Evolutionary conservation across 192 early-diverging fungal genomes (phyloP), one percentile per base, ranked within the genome.

Genomic region (Podila horticola): DNA sequence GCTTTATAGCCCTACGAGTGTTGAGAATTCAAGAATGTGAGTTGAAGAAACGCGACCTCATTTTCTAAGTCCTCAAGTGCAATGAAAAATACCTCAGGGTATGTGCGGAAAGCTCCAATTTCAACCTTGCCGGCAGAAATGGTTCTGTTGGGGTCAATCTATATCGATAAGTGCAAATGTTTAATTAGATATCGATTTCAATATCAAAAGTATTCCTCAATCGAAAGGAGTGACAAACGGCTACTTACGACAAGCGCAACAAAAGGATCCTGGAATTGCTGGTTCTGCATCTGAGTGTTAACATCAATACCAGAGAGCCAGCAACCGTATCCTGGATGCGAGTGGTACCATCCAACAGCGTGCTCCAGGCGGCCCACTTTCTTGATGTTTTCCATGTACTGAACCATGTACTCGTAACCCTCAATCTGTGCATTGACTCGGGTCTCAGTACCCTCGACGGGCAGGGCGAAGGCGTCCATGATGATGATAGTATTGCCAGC

Each of bases 301-400:
- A 98, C 97, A 75, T 99, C 98, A 81, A 99, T 99, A 17, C 98
- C 98, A 7, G 97, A 98, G 60, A 99, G 87, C 98, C 98, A 99
- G 87, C 98, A 99, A 9, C 98, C 97, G 74, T 99, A 99, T n/a
- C 98, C 98, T 19, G 98, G 98, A 85, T 99, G 98, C 51, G 92
- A 94, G 81, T 99, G 98, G 88, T 99, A 99, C 98, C 98, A 99
- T 0, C 98, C 98, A 83, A 98, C 90, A 13, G 90, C 94, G 68
- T 98, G 96, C 76, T 99, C 98, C 11, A 94, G 75, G 41, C 96
- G 86, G 8, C 96, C 98, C 12, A 95, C 90, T 88, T 96, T 91
- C 74, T 92, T 92, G 68, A 87, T 90, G 65, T 92, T 93, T 41
- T 93, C 91, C 71, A 94, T 87, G 81, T 97, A 98, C 67, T 95